Evolutionary conservation across 2,329 filamentous ascomycete genomes (phyloP).

Genomic region (Ceratocystis ficicola): DNA sequence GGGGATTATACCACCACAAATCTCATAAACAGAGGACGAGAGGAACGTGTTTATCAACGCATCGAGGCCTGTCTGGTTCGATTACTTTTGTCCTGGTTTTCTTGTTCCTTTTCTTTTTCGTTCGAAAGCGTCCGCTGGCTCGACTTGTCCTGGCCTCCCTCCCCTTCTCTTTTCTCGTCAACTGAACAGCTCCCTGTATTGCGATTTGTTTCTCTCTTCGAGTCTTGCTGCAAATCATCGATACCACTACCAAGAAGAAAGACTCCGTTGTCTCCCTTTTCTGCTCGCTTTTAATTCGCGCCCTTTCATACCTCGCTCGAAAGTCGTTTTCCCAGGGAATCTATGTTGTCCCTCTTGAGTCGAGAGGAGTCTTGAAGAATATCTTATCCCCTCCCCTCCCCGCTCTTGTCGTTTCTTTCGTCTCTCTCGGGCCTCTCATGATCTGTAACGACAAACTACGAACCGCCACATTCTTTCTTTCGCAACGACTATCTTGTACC

Average conservation of each 20-base stretch:
- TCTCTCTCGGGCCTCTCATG: not conserved
- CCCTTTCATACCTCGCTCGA: not conserved
- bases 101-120: not conserved
- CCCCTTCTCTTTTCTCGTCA: not conserved
- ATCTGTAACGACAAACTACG: constrained; percentile 10
- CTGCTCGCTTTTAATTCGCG: not conserved
- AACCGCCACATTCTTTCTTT: not conserved
- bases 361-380: not conserved
- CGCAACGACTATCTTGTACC: not conserved
- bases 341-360: not conserved
- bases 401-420: not conserved
- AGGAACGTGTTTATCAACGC: constrained; percentile 10
- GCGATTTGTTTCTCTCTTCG: constrained; percentile 11
- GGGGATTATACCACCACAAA: not conserved
- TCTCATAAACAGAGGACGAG: not conserved
- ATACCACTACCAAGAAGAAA: not conserved
- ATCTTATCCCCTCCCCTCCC: constrained; percentile 11
- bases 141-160: not conserved
- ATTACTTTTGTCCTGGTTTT: not conserved
- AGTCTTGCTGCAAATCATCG: not conserved
- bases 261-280: constrained; percentile 2
- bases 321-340: not conserved
- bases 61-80: constrained; percentile 1
- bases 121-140: not conserved
- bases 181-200: constrained; percentile 9